Evolutionary conservation across 1,284 basidiomycete genomes (phyloP).

Genomic region (Mycosarcoma maydis): DNA sequence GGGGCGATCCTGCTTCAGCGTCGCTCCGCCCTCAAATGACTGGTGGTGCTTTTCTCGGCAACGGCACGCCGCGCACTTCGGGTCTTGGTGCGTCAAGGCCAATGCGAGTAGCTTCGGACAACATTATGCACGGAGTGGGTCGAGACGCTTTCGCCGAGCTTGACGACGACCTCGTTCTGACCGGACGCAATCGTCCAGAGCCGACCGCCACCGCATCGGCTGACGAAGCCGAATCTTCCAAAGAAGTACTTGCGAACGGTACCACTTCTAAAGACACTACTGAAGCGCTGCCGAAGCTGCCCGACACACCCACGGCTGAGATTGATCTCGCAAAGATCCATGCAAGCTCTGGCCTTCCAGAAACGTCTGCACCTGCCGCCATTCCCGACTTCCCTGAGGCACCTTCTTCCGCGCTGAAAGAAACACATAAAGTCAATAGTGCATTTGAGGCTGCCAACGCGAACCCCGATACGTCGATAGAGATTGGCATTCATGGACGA

Average conservation of each 20-base stretch:
- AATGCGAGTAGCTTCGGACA: conserved; percentile 40
- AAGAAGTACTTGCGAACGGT: conserved; percentile 5
- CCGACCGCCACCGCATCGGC: conserved; percentile 1
- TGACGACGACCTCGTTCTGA: conserved; percentile 48
- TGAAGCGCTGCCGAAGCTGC: conserved; percentile 32
- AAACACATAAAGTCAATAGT: conserved; percentile 15
- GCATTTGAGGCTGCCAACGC: conserved; percentile 17
- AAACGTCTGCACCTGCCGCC: conserved; percentile 3
- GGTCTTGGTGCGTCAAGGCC: conserved; percentile 21
- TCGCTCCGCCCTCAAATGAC: conserved; percentile 57
- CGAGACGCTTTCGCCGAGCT: conserved; percentile 59
- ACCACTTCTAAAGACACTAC: conserved; percentile 1
- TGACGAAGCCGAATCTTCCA: conserved; percentile 4
- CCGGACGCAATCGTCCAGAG: conserved; percentile 35
- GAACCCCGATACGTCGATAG: conserved; percentile 45
- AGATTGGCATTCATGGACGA: conserved; percentile 50
- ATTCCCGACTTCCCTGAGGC: conserved; percentile 50
- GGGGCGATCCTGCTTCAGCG: conserved; percentile 38
- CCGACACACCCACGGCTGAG: conserved; percentile 42
- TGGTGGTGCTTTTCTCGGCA: conserved; percentile 44
- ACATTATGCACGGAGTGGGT: conserved; percentile 33
- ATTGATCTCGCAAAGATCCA: conserved; percentile 39
- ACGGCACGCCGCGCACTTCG: conserved; percentile 27
- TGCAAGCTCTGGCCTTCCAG: conserved; percentile 11
- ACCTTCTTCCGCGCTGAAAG: conserved; percentile 36